Evolutionary conservation across 169 alveolate species (phyloP), one percentile per base, ranked within the genome.

Genomic region (Eimeria acervulina): DNA sequence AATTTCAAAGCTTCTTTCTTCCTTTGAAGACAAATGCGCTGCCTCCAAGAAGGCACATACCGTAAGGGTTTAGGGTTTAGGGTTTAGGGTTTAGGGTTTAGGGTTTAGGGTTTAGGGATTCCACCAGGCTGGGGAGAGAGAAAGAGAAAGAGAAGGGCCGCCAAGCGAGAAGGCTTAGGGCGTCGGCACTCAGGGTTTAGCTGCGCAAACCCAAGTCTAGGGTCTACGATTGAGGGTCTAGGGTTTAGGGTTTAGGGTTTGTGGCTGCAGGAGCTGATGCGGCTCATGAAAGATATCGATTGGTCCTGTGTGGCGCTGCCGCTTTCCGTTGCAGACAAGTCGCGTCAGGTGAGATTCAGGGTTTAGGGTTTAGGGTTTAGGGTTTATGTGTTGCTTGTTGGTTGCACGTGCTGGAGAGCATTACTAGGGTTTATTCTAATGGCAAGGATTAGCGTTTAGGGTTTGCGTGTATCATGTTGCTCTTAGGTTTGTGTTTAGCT

Each of bases 301-400:
- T 74, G 81, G 38, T 31, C 42, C 47, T 61, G 36, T 68, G 74
- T 42, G 31, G 94, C 94, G 21, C 84, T 88, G 12, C 94, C 94
- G 70, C 81, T 88, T 63, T 21, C 33, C 28, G 68, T 51, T 61
- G 44, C 94, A 6, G 68, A 15, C 42, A 88, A 61, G 33, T 17
- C 85, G 28, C 70, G 66, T 33, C 85, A 88, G 66, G 94, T 88
- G 40, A 6, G 23, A 10, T 74, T 31, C 31, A 21, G 28, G 88
- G 38, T 21, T 76, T 23, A 23, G n/a, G 52, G 31, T 26, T 76
- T 76, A 26, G 28, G 90, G 38, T 33, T 81, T 28, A 38, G 40
- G 38, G 47, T 81, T 59, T 81, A 42, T 7, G 90, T 81, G 26
- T 40, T 38, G 36, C 19, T 4, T 5, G 26, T 33, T n/a, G 42